A percentile compares a stretch with the other conserved stretches of the same genome.
phyloP scores from a whole-genome alignment of 257 asterid species.

The Solanum clarkiae region DNA sequence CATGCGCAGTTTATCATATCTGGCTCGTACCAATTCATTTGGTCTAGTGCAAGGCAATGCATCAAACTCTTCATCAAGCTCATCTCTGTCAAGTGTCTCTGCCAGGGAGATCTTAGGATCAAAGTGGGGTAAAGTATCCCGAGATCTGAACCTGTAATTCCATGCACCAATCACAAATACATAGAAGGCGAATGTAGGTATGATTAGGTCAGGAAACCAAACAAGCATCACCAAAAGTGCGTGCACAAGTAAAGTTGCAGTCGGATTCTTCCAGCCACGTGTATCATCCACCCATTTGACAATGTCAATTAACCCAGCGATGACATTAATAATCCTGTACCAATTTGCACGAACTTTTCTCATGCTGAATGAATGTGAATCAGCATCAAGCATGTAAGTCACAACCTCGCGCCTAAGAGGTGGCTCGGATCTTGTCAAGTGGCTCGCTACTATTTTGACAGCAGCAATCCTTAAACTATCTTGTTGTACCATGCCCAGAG shows the following conservation, averaged over 20 bases:
- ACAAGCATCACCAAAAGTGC: slow-evolving; percentile 57
- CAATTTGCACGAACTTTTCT: slow-evolving; percentile 71
- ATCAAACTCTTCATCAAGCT: slow-evolving; percentile 79
- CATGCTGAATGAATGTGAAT: slow-evolving; percentile 66
- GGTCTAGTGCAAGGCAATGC: slow-evolving; percentile 46
- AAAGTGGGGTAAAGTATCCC: slow-evolving; percentile 42
- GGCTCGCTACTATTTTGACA: slow-evolving; percentile 46
- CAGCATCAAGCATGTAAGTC: slow-evolving; percentile 62
- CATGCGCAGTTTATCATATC: slow-evolving; percentile 64
- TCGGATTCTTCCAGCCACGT: slow-evolving; percentile 79
- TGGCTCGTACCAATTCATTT: slow-evolving; percentile 41
- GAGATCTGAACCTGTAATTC: slow-evolving; percentile 62
- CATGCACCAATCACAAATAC: slow-evolving; percentile 66
- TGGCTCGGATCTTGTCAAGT: slow-evolving; percentile 68
- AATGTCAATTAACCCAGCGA: slow-evolving; percentile 51
- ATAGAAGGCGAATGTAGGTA: slow-evolving; percentile 67
- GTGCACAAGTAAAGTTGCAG: slow-evolving; percentile 62
- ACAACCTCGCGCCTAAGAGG: slow-evolving; percentile 73
- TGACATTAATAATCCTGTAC: slow-evolving; percentile 59
- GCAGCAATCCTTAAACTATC: slow-evolving; percentile 41
- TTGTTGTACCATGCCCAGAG: slow-evolving; percentile 60
- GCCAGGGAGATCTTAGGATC: slow-evolving; percentile 56
- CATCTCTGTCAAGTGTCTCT: slow-evolving; percentile 53
- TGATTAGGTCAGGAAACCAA: slow-evolving; percentile 69
- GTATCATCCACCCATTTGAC: slow-evolving; percentile 75